Conservation (phyloP, 2,329 filamentous ascomycete species). For the Acrocalymma vagum region DNA sequence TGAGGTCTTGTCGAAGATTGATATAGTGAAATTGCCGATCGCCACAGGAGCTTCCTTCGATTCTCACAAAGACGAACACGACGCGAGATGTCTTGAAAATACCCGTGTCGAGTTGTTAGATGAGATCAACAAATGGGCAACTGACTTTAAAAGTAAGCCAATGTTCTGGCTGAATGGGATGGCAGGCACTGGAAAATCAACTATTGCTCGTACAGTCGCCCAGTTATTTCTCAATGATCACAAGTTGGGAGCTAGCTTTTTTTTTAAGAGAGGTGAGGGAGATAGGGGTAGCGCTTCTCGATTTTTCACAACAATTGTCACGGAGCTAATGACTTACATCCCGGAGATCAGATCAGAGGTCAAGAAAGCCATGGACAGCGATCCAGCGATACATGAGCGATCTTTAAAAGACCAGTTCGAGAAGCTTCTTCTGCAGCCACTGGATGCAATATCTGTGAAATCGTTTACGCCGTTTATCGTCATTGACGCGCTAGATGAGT, state of each 20-base stretch:
- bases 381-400: slow-evolving; percentile 10
- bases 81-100: slow-evolving; percentile 26
- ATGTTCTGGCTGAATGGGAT: slow-evolving; percentile 44
- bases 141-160: slow-evolving; percentile 13
- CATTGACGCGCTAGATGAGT: slow-evolving; percentile 44
- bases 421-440: slow-evolving; percentile 14
- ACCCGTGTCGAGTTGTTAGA: slow-evolving; percentile 34
- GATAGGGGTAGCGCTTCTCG: slow-evolving; percentile 16
- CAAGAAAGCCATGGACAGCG: slow-evolving; percentile 18
- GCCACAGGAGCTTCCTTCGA: slow-evolving; percentile 23
- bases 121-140: slow-evolving; percentile 28
- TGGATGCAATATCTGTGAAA: neutral
- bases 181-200: slow-evolving; percentile 18
- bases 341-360: slow-evolving; percentile 16
- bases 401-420: slow-evolving; percentile 14
- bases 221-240: slow-evolving; percentile 3
- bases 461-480: slow-evolving; percentile 10
- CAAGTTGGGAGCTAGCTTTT: slow-evolving; percentile 19
- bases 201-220: slow-evolving; percentile 30
- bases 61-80: slow-evolving; percentile 23
- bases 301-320: slow-evolving; percentile 27
- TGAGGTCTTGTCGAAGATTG: too few relatives aligned
- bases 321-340: slow-evolving; percentile 13
- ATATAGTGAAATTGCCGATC: slow-evolving; percentile 9
- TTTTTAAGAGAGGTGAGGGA: slow-evolving; percentile 21